These are phyloP conservation scores for Ceratocystis destructans DNA, from an alignment of 2,329 filamentous ascomycete genomes.

Conservation along the genomic window DNA sequence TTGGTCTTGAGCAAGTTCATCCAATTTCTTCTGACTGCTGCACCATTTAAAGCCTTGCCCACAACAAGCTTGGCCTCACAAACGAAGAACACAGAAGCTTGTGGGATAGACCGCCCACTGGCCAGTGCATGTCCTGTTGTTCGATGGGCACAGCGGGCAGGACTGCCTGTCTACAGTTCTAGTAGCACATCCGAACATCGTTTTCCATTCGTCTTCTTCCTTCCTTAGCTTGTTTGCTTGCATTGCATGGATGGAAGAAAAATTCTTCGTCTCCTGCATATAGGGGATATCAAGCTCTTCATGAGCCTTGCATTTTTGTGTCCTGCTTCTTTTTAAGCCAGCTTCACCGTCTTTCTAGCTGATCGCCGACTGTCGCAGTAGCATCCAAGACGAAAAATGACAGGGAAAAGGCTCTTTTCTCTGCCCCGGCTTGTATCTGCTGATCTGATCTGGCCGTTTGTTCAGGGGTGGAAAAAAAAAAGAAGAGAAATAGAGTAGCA, in stretches of 20 bases:
- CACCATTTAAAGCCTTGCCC: constrained; percentile 1
- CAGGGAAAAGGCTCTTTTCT: too few relatives aligned
- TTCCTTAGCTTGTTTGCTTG: too few relatives aligned
- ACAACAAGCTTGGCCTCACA: too few relatives aligned
- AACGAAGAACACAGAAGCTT: not conserved
- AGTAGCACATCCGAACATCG: not conserved
- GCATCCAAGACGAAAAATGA: not conserved
- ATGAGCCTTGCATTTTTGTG: not conserved
- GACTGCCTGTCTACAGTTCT: not conserved
- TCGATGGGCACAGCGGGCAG: not conserved
- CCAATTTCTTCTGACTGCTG: not conserved
- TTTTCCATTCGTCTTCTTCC: not conserved
- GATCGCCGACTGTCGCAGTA: not conserved
- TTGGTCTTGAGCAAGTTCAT: not conserved
- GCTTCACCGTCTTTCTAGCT: constrained; percentile 2
- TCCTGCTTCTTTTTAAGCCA: not conserved
- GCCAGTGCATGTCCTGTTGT: not conserved
- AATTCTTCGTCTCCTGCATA: not conserved
- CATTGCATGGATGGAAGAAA: not conserved
- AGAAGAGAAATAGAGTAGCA: not conserved
- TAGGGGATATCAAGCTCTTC: not conserved
- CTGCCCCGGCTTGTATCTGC: too few relatives aligned
- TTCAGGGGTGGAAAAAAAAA: not conserved
- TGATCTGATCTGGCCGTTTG: not conserved
- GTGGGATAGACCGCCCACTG: not conserved